Conservation (phyloP, 805 yeast genomes). For the Starmerella powellii region DNA sequence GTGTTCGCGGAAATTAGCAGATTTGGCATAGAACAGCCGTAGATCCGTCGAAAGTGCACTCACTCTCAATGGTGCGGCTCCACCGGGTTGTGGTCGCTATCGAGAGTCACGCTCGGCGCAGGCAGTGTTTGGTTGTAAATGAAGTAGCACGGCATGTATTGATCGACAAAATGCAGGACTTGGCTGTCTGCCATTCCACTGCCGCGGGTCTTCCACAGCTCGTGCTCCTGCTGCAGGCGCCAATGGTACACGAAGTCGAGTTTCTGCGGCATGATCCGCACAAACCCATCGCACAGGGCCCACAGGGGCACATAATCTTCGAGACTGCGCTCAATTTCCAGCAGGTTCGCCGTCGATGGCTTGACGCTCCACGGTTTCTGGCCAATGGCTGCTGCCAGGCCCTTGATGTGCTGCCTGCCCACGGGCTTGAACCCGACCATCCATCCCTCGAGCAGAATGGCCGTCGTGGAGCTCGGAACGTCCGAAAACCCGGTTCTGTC, state of each 20-base stretch:
- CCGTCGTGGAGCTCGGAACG: constrained; percentile 36
- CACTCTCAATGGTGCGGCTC: no score
- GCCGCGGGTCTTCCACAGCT: constrained; percentile 42
- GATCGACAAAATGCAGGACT: constrained; percentile 55
- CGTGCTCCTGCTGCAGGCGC: constrained; percentile 67
- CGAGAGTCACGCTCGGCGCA: background rate
- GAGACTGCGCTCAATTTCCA: constrained; percentile 43
- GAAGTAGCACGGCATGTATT: constrained; percentile 79
- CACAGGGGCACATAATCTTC: constrained; percentile 41
- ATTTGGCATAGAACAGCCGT: no score
- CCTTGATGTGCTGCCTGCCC: constrained; percentile 12
- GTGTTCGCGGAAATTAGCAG: no score
- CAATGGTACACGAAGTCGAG: constrained; percentile 58
- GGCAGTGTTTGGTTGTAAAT: constrained; percentile 34
- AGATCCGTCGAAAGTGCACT: no score
- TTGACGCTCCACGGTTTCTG: constrained; percentile 24
- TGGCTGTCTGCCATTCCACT: constrained; percentile 68
- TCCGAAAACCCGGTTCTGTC: constrained; percentile 38
- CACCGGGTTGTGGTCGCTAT: background rate
- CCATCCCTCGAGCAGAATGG: constrained; percentile 88
- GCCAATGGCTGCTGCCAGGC: constrained; percentile 18
- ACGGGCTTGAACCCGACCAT: constrained; percentile 61
- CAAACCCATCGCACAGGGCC: constrained; percentile 46
- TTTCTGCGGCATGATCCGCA: constrained; percentile 49
- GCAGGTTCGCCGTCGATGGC: constrained; percentile 18